phyloP scores from a whole-genome alignment of 2,329 filamentous ascomycete species.

The Alternaria solani region DNA sequence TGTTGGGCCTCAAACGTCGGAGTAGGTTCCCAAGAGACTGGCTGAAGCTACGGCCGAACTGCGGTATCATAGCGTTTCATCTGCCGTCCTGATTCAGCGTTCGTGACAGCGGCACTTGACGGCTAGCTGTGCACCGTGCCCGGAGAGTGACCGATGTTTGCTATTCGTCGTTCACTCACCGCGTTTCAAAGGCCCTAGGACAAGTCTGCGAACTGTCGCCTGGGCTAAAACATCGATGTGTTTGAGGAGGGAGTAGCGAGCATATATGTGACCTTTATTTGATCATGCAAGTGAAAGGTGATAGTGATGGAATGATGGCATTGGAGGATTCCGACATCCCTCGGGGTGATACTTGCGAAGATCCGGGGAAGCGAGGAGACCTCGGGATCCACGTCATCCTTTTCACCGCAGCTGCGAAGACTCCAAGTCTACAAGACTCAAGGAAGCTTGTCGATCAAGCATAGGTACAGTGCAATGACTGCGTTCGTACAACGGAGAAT shows the following conservation, averaged over 20 bases:
- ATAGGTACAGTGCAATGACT: background rate
- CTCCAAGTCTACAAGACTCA: background rate
- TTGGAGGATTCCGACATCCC: background rate
- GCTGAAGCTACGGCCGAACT: background rate
- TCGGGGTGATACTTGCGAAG: background rate
- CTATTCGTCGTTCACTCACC: conserved; percentile 2
- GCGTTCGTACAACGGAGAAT: background rate
- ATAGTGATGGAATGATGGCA: background rate
- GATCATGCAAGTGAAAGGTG: conserved; percentile 1
- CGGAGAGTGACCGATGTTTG: background rate
- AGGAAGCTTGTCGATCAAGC: background rate
- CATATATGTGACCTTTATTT: background rate
- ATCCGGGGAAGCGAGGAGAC: conserved; percentile 5
- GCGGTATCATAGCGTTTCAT: conserved; percentile 4
- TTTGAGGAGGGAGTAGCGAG: background rate
- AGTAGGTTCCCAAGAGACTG: background rate
- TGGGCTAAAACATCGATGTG: conserved; percentile 1
- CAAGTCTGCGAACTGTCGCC: background rate
- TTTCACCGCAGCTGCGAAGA: background rate
- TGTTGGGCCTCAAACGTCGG: conserved; percentile 3
- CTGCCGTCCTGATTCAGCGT: background rate
- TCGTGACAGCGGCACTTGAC: background rate
- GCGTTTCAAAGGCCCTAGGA: conserved; percentile 1
- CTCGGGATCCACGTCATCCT: background rate
- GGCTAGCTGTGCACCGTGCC: background rate